A percentile compares a stretch with the other conserved stretches of the same genome.
phyloP scores from a whole-genome alignment of 305 asterid species.

The Solanum chacoense region DNA sequence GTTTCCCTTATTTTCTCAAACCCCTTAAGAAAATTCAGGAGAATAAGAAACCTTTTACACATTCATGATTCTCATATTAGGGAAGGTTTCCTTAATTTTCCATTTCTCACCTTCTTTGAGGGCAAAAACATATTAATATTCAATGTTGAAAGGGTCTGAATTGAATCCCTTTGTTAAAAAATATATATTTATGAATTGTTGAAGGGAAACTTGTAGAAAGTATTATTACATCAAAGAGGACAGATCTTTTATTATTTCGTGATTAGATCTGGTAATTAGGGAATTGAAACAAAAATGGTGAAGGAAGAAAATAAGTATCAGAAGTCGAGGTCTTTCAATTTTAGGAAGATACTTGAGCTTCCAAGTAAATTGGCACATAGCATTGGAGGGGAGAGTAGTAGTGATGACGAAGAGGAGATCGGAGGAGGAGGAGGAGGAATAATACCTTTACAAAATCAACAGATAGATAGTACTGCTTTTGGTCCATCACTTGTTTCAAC shows the following conservation, averaged over 20 bases:
- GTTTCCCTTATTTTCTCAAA: not conserved
- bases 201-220: not conserved
- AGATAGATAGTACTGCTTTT: not conserved
- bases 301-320: slow-evolving; percentile 19
- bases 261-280: not conserved
- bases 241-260: not conserved
- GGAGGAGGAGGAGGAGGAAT: slow-evolving; percentile 5
- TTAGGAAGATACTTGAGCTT: slow-evolving; percentile 32
- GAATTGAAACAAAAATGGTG: slow-evolving; percentile 7
- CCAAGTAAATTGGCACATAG: slow-evolving; percentile 19
- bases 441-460: slow-evolving; percentile 6
- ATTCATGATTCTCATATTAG: not conserved
- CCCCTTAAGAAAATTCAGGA: not conserved
- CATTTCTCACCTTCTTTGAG: not conserved
- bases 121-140: not conserved
- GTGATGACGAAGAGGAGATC: slow-evolving; percentile 8
- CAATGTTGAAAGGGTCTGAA: not conserved
- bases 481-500: slow-evolving; percentile 12
- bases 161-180: not conserved
- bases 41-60: not conserved
- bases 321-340: slow-evolving; percentile 35
- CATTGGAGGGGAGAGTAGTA: slow-evolving; percentile 18
- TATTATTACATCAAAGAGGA: not conserved
- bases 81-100: not conserved
- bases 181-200: not conserved